Base-by-base conservation (phyloP, 352 stramenopile genomes). In the Globisporangium megalacanthum region DNA sequence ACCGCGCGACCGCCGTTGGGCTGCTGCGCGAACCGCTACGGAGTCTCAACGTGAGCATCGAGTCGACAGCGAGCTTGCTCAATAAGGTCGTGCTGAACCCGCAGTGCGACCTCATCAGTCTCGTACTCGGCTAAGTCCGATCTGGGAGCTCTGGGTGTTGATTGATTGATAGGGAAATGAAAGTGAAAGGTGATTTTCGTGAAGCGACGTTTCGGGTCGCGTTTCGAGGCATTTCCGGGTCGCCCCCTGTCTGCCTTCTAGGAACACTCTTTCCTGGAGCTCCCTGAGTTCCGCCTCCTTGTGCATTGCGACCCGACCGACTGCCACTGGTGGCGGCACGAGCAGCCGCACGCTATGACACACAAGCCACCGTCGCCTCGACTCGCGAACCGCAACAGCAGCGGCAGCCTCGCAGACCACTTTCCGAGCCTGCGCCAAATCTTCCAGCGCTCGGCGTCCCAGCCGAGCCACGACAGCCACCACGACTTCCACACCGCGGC, bases 31-130 rank as follows among this genome's bases (percentile, higher is more conserved):
- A 62, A 14, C 65, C 65, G 4, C 45, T 76, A 11, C 37, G 53
- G 35, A 17, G 54, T 4, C 57, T 76, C 47, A 70, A 73, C 51
- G 71, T 76, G 50, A 73, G 56, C 55, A 68, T 72, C 51, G 52
- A 37, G 20, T 72, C 68, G 44, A 61, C 25, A 20, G 35, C 52
- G 33, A 57, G 57, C 15, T 25, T 61, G 11, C 39, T 75, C 19
- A 45, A 17, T 22, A 66, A 62, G 31, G 54, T 75, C 20, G 56
- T 47, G n/a, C 17, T 66, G 15, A 65, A 70, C 51, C 53, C 65
- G 0, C 45, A 61, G 49, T 72, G 64, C 45, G 57, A 71, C 57
- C 61, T 73, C 25, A 41, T 61, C 35, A 35, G 15, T 15, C 46
- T 61, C 36, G 54, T 31, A 22, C 14, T 60, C 52, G 46, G 48